Evolutionary conservation across 805 yeast species (phyloP).

Genomic region (Saturnispora halmiae): DNA sequence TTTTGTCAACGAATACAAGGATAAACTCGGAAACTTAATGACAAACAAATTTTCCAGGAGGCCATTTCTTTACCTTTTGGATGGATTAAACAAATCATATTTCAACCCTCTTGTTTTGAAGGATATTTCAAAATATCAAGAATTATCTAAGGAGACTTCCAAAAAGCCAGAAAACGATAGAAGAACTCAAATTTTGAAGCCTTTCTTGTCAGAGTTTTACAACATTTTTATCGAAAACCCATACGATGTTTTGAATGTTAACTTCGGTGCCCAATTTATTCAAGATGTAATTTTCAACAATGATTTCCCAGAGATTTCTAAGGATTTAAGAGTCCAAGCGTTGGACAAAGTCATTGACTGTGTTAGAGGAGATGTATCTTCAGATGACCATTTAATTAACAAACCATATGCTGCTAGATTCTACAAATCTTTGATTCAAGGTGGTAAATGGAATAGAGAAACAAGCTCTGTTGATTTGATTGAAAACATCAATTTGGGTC

Average conservation of each 20-base stretch:
- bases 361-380: conserved; percentile 57
- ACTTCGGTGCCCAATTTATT: conserved; percentile 76
- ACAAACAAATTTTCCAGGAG: conserved; percentile 75
- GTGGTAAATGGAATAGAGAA: conserved; percentile 72
- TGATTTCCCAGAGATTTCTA: conserved; percentile 27
- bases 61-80: conserved; percentile 73
- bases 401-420: conserved; percentile 69
- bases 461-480: conserved; percentile 41
- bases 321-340: conserved; percentile 34
- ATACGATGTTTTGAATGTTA: conserved; percentile 49
- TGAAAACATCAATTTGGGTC: conserved; percentile 42
- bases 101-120: conserved; percentile 63
- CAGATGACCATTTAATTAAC: conserved; percentile 58
- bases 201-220: conserved; percentile 59
- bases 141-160: conserved; percentile 57
- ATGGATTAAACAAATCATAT: conserved; percentile 72
- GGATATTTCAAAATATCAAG: conserved; percentile 51
- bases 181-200: conserved; percentile 56
- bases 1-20: conserved; percentile 51
- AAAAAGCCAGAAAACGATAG: conserved; percentile 78
- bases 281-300: conserved; percentile 60
- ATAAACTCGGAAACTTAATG: conserved; percentile 44
- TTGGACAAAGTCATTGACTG: conserved; percentile 48
- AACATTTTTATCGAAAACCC: conserved; percentile 43
- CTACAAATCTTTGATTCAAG: conserved; percentile 69